Evolutionary conservation across 108 stramenopile species (phyloP), one percentile per base, ranked within the genome.

Genomic region (Stephanodiscus triporus): DNA sequence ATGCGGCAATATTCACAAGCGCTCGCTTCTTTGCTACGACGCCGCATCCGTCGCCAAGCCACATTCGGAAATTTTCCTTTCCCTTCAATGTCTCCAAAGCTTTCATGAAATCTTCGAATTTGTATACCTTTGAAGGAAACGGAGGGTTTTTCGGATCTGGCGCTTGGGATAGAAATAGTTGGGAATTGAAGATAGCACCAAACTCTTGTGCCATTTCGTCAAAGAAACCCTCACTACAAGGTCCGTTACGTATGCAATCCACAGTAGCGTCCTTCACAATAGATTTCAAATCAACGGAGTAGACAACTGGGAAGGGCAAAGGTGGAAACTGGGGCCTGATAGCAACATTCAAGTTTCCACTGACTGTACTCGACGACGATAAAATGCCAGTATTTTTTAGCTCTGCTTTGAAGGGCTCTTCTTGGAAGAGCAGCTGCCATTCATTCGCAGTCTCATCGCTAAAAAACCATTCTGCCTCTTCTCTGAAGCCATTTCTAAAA

Each of bases 61-160:
- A 66, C 50, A 66, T 32, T 29, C 49, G 50, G n/a, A 66, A 66
- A 7, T 50, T 53, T 24, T 66, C 64, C 49, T 53, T 53, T 14
- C 26, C 43, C n/a, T 66, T 27, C 23, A 66, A 48, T 8, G 7
- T 10, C 29, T 66, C 19, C 14, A 66, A 32, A 19, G 64, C 64
- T 53, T 49, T 66, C 64, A 66, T 66, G 42, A 66, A 47, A 50
- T 66, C 64, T 53, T 66, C 64, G 27, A 66, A 66, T n/a, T 66
- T 66, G 42, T 66, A 66, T 7, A 66, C 64, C 6, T 47, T 48
- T 27, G 29, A 32, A 7, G 64, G 64, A 47, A 16, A 27, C 49
- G 64, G 64, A 27, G 64, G 64, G 3, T 66, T 19, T 8, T 2
- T 17, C 4, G 47, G 51, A 32, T 47, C 30, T 6, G 64, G 42